A percentile compares a stretch with the other conserved stretches of the same genome.
Evolutionary conservation across 164 flowering plant genomes (phyloP).

Genomic region (Kingdonia uniflora): DNA sequence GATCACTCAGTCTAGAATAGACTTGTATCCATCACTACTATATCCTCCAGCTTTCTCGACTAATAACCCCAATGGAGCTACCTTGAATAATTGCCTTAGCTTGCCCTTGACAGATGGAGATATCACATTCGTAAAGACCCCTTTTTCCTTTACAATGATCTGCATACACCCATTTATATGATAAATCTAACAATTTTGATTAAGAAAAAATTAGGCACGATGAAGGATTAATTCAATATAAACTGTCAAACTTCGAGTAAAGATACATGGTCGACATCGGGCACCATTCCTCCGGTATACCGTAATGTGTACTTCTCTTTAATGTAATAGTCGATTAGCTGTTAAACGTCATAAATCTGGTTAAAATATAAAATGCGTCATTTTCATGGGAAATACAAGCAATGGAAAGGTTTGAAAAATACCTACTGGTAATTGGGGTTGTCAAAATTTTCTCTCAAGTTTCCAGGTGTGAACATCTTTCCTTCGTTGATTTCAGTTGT

Average conservation of each 20-base stretch:
- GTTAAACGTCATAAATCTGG: conserved; percentile 4
- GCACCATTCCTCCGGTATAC: conserved; percentile 99
- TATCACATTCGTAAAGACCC: conserved; percentile 84
- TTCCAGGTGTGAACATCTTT: conserved; percentile 93
- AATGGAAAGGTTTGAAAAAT: neutral
- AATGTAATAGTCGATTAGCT: conserved; percentile 81
- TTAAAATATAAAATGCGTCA: too few relatives aligned
- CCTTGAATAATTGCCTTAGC: conserved; percentile 88
- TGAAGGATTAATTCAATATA: too few relatives aligned
- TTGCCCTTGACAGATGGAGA: conserved; percentile 88
- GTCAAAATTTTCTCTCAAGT: conserved; percentile 89
- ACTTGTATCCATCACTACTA: conserved; percentile 80
- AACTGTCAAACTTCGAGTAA: too few relatives aligned
- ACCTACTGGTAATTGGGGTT: conserved; percentile 86
- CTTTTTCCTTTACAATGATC: conserved; percentile 98
- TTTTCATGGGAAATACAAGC: neutral
- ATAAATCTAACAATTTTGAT: neutral
- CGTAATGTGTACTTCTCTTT: conserved; percentile 88
- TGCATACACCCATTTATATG: conserved; percentile 16
- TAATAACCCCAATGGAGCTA: conserved; percentile 85
- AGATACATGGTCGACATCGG: conserved; percentile 88
- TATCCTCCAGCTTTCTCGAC: conserved; percentile 89
- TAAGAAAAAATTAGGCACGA: too few relatives aligned
- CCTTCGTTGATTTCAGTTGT: conserved; percentile 89
- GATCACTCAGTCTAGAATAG: conserved; percentile 77